Conservation (phyloP, 2,329 filamentous ascomycete genomes). For the Cucurbitaria berberidis region DNA sequence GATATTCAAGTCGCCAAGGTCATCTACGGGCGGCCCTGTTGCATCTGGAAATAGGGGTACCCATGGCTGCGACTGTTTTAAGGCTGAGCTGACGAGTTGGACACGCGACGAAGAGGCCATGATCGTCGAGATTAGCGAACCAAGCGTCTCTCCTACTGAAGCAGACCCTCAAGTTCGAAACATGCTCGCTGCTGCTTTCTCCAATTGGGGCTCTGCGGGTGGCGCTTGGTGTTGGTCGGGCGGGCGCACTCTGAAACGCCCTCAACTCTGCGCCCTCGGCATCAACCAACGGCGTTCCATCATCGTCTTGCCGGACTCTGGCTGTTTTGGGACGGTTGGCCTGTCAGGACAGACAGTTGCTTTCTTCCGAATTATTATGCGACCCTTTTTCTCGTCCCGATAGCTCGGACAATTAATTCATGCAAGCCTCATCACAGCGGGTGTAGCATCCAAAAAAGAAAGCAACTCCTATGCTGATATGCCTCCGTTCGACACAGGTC, state of each 20-base stretch:
- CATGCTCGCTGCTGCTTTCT: slow-evolving; percentile 20
- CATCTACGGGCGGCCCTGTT: neutral
- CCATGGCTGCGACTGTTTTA: slow-evolving; percentile 12
- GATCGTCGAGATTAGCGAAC: slow-evolving; percentile 28
- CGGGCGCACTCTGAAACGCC: slow-evolving; percentile 21
- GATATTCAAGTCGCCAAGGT: slow-evolving; percentile 2
- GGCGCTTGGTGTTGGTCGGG: neutral
- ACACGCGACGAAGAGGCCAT: slow-evolving; percentile 19
- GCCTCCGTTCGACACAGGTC: neutral
- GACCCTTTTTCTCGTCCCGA: neutral
- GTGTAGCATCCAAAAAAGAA: neutral
- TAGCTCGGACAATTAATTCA: neutral
- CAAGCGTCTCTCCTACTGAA: slow-evolving; percentile 22
- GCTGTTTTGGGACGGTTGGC: neutral
- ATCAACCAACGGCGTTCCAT: slow-evolving; percentile 18
- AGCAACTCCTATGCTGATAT: neutral
- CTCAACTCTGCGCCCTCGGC: slow-evolving; percentile 18
- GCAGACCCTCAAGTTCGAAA: slow-evolving; percentile 30
- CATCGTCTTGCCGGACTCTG: slow-evolving; percentile 3
- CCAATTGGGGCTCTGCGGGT: slow-evolving; percentile 13
- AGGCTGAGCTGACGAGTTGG: slow-evolving; percentile 24
- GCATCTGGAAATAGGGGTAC: slow-evolving; percentile 3
- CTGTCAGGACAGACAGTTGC: neutral
- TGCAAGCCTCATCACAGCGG: neutral
- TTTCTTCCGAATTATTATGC: neutral